phyloP scores from a whole-genome alignment of 306 rosid genomes.

The Begonia masoniana region DNA sequence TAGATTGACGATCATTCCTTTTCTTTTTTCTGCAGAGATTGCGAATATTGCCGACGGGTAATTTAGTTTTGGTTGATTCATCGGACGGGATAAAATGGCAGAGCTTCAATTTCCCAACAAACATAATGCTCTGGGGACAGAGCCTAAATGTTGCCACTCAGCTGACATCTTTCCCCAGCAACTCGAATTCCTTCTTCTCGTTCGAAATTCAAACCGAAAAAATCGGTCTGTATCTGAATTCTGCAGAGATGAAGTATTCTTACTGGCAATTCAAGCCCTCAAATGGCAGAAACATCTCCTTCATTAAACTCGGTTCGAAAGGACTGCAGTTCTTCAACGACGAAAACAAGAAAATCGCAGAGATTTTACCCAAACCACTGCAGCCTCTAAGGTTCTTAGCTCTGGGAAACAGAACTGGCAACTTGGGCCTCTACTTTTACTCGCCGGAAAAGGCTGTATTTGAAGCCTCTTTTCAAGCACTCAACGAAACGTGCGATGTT shows the following conservation, averaged over 20 bases:
- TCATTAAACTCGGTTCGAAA: conserved; percentile 34
- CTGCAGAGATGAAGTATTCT: conserved; percentile 49
- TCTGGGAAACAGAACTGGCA: conserved; percentile 66
- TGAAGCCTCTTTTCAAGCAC: conserved; percentile 72
- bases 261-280: conserved; percentile 86
- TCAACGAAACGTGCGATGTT: conserved; percentile 72
- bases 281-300: conserved; percentile 47
- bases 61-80: conserved; percentile 59
- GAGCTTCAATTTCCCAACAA: conserved; percentile 86
- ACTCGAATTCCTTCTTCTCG: conserved; percentile 43
- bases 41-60: conserved; percentile 42
- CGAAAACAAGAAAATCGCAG: conserved; percentile 64
- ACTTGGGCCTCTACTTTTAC: conserved; percentile 62
- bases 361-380: conserved; percentile 25
- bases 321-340: conserved; percentile 47
- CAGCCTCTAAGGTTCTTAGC: conserved; percentile 55
- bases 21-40: conserved; percentile 37
- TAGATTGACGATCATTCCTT: too few relatives aligned
- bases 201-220: conserved; percentile 53
- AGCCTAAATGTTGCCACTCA: conserved; percentile 64
- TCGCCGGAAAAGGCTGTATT: conserved; percentile 34
- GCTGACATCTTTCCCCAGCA: conserved; percentile 46
- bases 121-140: conserved; percentile 79
- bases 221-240: conserved; percentile 46
- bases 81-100: conserved; percentile 56